A percentile compares a stretch with the other conserved stretches of the same genome.
phyloP scores from a whole-genome alignment of 495 filamentous ascomycete genomes.

The Jackrogersella multiformis region DNA sequence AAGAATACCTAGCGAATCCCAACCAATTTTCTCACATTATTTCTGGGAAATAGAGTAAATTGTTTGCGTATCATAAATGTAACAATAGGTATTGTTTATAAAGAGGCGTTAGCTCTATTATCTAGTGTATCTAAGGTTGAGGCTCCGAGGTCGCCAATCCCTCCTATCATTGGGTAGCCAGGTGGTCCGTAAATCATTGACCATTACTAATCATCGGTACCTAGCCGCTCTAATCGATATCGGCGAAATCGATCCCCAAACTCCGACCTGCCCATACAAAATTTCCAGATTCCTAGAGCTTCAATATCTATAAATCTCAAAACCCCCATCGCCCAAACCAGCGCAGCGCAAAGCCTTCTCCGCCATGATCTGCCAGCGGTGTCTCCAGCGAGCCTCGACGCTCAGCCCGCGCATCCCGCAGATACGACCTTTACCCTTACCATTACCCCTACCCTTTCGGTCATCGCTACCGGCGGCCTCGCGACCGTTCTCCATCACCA shows the following conservation, averaged over 20 bases:
- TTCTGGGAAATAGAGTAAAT: background rate
- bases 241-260: conserved; percentile 39
- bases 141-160: background rate
- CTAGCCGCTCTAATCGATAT: conserved; percentile 6
- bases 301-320: conserved; percentile 14
- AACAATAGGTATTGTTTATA: no score
- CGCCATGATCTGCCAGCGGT: conserved; percentile 59
- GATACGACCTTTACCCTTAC: conserved; percentile 23
- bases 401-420: conserved; percentile 32
- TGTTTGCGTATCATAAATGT: background rate
- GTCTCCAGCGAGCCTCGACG: conserved; percentile 52
- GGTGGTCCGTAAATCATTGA: no score
- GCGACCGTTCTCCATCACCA: conserved; percentile 47
- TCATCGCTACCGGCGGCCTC: conserved; percentile 21
- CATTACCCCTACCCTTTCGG: conserved; percentile 27
- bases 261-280: conserved; percentile 52
- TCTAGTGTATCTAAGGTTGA: background rate
- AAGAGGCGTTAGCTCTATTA: no score
- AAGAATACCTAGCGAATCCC: background rate
- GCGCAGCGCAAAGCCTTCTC: background rate
- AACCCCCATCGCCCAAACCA: background rate
- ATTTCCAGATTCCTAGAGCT: conserved; percentile 54
- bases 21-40: background rate
- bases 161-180: background rate
- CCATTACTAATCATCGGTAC: no score